Conservation (phyloP, 331 rosid species). For the Phaseolus coccineus region DNA sequence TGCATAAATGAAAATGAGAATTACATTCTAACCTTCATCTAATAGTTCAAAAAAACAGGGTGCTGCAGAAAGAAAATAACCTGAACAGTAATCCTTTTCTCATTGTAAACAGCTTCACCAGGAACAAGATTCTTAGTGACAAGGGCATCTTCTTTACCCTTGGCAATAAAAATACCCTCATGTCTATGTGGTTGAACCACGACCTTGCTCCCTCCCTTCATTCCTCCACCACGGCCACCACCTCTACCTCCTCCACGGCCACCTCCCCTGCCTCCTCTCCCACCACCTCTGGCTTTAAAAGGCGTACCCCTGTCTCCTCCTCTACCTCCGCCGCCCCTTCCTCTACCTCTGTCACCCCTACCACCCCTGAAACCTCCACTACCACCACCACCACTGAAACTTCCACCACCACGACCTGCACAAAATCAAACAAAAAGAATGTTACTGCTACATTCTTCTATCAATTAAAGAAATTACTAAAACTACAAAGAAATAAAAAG, state of each 20-base stretch:
- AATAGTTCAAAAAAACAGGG: too few species aligned
- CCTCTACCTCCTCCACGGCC: slow-evolving; percentile 30
- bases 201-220: slow-evolving; percentile 82
- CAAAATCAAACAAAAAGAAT: neutral
- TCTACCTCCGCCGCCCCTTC: slow-evolving; percentile 41
- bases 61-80: slow-evolving; percentile 38
- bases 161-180: slow-evolving; percentile 82
- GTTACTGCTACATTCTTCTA: too few species aligned
- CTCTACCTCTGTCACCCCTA: slow-evolving; percentile 34
- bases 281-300: slow-evolving; percentile 40
- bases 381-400: slow-evolving; percentile 30
- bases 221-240: slow-evolving; percentile 73
- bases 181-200: slow-evolving; percentile 84
- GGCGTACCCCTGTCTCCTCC: slow-evolving; percentile 47
- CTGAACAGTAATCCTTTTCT: slow-evolving; percentile 83
- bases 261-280: neutral
- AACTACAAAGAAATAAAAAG: too few species aligned
- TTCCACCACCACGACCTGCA: slow-evolving; percentile 34
- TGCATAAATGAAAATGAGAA: slow-evolving; percentile 7
- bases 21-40: too few species aligned
- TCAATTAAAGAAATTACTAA: too few species aligned
- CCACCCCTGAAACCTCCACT: slow-evolving; percentile 42
- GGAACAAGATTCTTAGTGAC: slow-evolving; percentile 87
- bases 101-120: slow-evolving; percentile 88
- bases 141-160: slow-evolving; percentile 88